Base-by-base conservation (phyloP, 306 rosid species). In the Gillenia trifoliata region DNA sequence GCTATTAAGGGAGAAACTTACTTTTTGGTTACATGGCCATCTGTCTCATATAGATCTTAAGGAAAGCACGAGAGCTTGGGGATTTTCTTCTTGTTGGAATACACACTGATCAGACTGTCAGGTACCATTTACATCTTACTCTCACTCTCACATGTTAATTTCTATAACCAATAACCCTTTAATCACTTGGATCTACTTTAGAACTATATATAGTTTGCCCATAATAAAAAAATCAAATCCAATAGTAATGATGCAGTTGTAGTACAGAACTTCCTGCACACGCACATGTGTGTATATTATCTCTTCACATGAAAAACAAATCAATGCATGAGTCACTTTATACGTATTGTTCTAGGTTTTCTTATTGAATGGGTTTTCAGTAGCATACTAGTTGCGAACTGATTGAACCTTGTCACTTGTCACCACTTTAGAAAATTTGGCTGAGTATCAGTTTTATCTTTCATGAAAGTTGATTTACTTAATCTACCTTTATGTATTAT, bases 61-160 rank as follows among this genome's bases (percentile, higher is more conserved):
- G 96, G 87, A 78, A 82, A 77, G 98, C 98, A 20, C 83, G 96
- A 78, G 87, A 71, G 72, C 91, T 86, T 60, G 98, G 98, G 59
- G 97, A 93, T 80, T 93, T 93, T 85, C 98, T 93, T 79, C 96
- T 93, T 73, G 98, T 93, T 76, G 98, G 98, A 73, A 91, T 88
- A 85, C 98, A 93, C 80, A 93, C 93, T 1, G 98, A 93, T 82
- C 96, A 83, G 85, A 89, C 92, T 16, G 91, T 91, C 90, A 87
- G 98, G 98, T 93, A 78, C 40, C 55, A 34, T 43, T 71, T 82
- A 66, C 70, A 65, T 68, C 68, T 45, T 57, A 40, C 69, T 47
- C 26, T 54, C 28, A 36, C 54, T 52, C 25, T 25, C 66, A 31
- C 16, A n/a, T 71, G 65, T 34, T 17, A 57, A 30, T 36, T 56